Evolutionary conservation across 1,284 basidiomycete species (phyloP).

Genomic region (Boletus semigastroideus): DNA sequence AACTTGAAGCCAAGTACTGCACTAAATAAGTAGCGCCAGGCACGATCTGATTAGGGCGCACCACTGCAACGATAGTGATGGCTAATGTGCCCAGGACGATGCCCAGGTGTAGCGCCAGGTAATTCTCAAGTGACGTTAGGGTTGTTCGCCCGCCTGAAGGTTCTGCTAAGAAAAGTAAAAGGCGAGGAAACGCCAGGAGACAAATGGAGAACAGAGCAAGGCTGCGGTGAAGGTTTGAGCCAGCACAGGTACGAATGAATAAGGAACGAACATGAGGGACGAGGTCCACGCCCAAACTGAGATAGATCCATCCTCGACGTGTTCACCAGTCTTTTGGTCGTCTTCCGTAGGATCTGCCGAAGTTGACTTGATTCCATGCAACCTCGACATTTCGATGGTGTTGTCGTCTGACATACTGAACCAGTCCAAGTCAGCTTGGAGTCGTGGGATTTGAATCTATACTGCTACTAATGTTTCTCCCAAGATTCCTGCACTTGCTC

Average conservation of each 20-base stretch:
- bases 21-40: constrained; percentile 6
- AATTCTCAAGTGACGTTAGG: constrained; percentile 66
- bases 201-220: constrained; percentile 43
- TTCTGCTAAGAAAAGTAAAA: constrained; percentile 62
- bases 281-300: constrained; percentile 50
- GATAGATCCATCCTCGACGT: constrained; percentile 15
- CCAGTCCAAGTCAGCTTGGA: no score
- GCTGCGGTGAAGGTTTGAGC: constrained; percentile 30
- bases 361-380: not conserved
- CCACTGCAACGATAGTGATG: constrained; percentile 58
- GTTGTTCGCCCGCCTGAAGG: constrained; percentile 39
- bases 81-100: constrained; percentile 56
- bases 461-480: constrained; percentile 26
- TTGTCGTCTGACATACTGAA: not conserved
- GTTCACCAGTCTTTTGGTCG: constrained; percentile 1
- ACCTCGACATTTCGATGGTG: constrained; percentile 23
- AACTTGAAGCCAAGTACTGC: constrained; percentile 34
- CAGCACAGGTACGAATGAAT: not conserved
- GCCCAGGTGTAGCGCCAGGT: constrained; percentile 61
- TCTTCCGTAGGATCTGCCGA: constrained; percentile 8
- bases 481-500: constrained; percentile 3
- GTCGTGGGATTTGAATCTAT: no score
- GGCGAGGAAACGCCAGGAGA: constrained; percentile 55
- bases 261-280: constrained; percentile 39
- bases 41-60: constrained; percentile 27